Base-by-base conservation (phyloP, 2,329 filamentous ascomycete species). In the Colletotrichum aenigma region DNA sequence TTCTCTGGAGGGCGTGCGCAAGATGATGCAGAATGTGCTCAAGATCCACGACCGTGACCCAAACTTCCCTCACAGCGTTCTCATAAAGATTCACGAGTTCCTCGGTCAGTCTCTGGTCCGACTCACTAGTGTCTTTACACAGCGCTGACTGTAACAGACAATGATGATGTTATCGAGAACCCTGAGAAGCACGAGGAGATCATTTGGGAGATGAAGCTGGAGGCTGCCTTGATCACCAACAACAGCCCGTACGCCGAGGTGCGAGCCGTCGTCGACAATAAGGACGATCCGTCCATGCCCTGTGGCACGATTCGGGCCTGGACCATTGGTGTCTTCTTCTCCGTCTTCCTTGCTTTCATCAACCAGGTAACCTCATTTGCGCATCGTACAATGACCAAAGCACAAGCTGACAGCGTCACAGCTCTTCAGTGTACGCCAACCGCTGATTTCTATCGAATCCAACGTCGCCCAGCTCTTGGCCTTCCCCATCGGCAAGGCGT, bases 231-330 rank as follows among this genome's bases (percentile, higher is more conserved):
- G 72, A 89, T 90, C 76, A 89, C 86, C 64, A 88, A 88, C 78
- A 88, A 90, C 80, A 90, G 88, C 61, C 90, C 90, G 4, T 92
- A 91, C 78, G 87, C 90, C 73, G 89, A 91, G 80, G 89, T 90
- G 30, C 88, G 89, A 66, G 88, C 89, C 43, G 89, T 90, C 4
- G 89, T 91, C 21, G 87, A 88, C 79, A 91, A 91, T 79, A 88
- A 89, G 69, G 90, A 92, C 79, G 87, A 90, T 70, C 84, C 86
- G 3, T 81, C 77, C 6, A 83, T 85, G 7, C 89, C 89, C 6
- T 88, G 85, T 73, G 90, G 89, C 21, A 92, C 90, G 2, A 86
- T 91, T 65, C 88, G 90, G 13, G 87, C 87, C 70, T 91, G 89
- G 89, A 79, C 82, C 21, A 89, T 91, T 36, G 90, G 89, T 18